Evolutionary conservation across 164 flowering plant species (phyloP).

Genomic region (Taxillus chinensis): DNA sequence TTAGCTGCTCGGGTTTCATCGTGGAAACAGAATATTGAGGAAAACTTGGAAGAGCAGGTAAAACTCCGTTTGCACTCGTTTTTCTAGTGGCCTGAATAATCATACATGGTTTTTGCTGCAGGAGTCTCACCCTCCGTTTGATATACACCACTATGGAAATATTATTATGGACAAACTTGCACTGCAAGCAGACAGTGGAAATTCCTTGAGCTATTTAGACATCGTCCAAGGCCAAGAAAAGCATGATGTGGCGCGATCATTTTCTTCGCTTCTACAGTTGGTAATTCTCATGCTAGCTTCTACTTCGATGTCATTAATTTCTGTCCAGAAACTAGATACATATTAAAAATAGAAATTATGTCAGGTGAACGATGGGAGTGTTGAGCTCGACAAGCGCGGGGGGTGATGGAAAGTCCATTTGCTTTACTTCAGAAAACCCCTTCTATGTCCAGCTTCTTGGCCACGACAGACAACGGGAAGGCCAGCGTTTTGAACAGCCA

Average conservation of each 20-base stretch:
- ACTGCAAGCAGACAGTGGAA: slow-evolving; percentile 23
- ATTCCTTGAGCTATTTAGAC: slow-evolving; percentile 50
- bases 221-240: slow-evolving; percentile 63
- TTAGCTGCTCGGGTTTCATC: slow-evolving; percentile 81
- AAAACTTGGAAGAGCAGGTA: slow-evolving; percentile 77
- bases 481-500: slow-evolving; percentile 14
- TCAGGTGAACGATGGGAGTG: slow-evolving; percentile 86
- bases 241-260: slow-evolving; percentile 82
- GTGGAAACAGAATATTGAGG: slow-evolving; percentile 97
- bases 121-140: slow-evolving; percentile 84
- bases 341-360: slow-evolving; percentile 3
- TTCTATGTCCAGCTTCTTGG: slow-evolving; percentile 49
- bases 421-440: slow-evolving; percentile 62
- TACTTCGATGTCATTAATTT: not conserved
- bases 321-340: not conserved
- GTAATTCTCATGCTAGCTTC: slow-evolving; percentile 26
- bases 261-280: slow-evolving; percentile 89
- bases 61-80: not conserved
- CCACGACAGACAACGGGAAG: slow-evolving; percentile 19
- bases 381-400: slow-evolving; percentile 46
- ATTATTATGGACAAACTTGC: slow-evolving; percentile 56
- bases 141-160: slow-evolving; percentile 79
- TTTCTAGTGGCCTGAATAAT: not conserved
- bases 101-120: slow-evolving; percentile 17
- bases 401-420: slow-evolving; percentile 20